Base-by-base conservation (phyloP, 2,329 filamentous ascomycete genomes). In the Hypomyces perniciosus region DNA sequence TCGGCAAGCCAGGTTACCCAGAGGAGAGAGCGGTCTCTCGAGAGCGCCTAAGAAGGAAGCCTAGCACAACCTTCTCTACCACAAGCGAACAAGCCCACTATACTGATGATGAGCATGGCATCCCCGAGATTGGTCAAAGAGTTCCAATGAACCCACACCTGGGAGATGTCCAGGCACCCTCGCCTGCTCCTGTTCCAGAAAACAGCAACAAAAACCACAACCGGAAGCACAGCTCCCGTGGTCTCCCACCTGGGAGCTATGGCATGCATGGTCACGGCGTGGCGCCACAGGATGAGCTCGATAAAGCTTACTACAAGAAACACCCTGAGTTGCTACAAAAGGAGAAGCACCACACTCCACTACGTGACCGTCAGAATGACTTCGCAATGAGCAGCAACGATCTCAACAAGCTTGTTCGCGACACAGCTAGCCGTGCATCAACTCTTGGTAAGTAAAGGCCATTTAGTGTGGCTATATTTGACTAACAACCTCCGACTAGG, bases 161-260 rank as follows among this genome's bases (percentile, higher is more conserved):
- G 40, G 93, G 93, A 55, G 92, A 97, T 65, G 93, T 97, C 8
- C 93, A 99, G 72, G 93, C 93, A 10, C 93, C 93, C 2, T 93
- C 91, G 2, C 90, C 91, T 1, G 80, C 83, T 2, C 85, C 84
- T 7, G 67, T 68, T 41, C 60, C 69, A 4, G 65, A 70, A 4
- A 68, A 67, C 44, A 57, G 59, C 49, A 74, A 75, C 54, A 77
- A 74, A 57, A 70, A 83, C 54, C 87, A 91, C 63, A 73, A 78
- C 48, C 84, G 90, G 56, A 89, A 81, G 69, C 82, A 80, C 54
- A 95, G 89, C 66, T 86, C 85, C 34, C 75, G 83, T 35, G 79
- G 81, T 28, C 68, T 80, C 7, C 91, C 91, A 1, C 88, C 90
- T 4, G 92, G 90, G 52, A 96, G 90, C 72, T 97, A 97, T 63